phyloP scores from a whole-genome alignment of 495 filamentous ascomycete species.

The Podospora australis region DNA sequence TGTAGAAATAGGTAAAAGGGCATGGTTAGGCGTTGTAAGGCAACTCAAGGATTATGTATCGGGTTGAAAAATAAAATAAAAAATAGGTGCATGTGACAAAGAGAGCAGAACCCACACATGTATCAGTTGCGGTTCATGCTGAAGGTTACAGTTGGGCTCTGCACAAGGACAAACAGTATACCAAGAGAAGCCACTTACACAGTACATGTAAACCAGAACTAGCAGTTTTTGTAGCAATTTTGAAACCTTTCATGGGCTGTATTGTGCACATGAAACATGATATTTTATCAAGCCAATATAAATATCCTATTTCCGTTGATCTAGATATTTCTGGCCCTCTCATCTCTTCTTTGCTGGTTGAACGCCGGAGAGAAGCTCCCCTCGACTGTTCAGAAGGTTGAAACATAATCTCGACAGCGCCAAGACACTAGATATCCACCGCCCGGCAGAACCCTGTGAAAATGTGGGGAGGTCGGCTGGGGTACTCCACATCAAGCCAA shows the following conservation, averaged over 20 bases:
- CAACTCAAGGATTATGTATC: neutral
- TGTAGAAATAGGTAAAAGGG: neutral
- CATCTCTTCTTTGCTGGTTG: neutral
- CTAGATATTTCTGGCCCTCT: neutral
- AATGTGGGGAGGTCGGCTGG: slow-evolving; percentile 8
- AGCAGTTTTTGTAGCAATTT: too few species aligned
- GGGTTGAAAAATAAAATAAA: neutral
- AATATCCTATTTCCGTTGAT: neutral
- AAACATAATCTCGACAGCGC: too few species aligned
- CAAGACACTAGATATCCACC: slow-evolving; percentile 12
- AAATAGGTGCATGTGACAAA: neutral
- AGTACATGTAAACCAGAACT: too few species aligned
- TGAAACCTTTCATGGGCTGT: neutral
- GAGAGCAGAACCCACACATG: too few species aligned
- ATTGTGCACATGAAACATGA: neutral
- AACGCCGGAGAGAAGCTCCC: too few species aligned
- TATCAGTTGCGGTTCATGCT: too few species aligned
- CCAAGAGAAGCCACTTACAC: too few species aligned
- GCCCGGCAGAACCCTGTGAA: slow-evolving; percentile 24
- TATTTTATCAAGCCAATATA: too few species aligned
- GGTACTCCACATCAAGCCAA: slow-evolving; percentile 27
- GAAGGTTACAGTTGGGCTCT: too few species aligned
- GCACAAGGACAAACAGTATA: too few species aligned
- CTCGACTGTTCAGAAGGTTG: too few species aligned
- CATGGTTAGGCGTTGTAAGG: neutral